Conservation (phyloP, 208 protist genomes). For the Acanthamoeba rhysodes region DNA sequence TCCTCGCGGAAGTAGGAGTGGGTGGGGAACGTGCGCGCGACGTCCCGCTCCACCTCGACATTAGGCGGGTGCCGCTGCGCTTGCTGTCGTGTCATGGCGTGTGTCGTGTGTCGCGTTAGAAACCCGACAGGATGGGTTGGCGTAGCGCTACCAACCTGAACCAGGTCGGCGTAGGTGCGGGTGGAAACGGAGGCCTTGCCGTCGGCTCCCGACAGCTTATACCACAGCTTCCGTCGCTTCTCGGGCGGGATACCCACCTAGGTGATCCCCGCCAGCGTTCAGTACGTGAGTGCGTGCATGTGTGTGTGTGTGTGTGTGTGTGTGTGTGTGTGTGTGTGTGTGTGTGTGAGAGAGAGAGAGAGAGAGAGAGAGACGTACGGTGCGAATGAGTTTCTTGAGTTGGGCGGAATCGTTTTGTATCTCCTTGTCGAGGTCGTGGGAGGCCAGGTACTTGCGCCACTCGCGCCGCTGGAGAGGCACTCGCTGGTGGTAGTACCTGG, state of each 20-base stretch:
- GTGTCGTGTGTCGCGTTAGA: not conserved
- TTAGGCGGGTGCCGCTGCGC: not conserved
- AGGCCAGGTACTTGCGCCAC: constrained; percentile 70
- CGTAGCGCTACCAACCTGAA: not conserved
- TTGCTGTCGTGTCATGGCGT: not conserved
- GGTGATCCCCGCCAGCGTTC: not conserved
- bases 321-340: no score
- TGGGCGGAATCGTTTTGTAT: constrained; percentile 68
- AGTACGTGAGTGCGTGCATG: no score
- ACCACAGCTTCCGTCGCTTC: constrained; percentile 67
- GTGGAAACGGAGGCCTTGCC: constrained; percentile 57
- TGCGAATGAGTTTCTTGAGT: constrained; percentile 71
- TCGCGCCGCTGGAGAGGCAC: constrained; percentile 57
- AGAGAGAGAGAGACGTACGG: not conserved
- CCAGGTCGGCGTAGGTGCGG: constrained; percentile 63
- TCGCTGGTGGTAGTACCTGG: constrained; percentile 34
- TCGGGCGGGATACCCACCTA: constrained; percentile 65
- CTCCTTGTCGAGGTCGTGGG: constrained; percentile 73
- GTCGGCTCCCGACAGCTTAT: constrained; percentile 76
- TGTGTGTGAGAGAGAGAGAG: not conserved
- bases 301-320: no score
- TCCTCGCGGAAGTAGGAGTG: constrained; percentile 69
- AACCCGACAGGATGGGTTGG: not conserved
- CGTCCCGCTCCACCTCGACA: constrained; percentile 49
- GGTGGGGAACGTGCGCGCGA: constrained; percentile 57